Evolutionary conservation across 2,329 filamentous ascomycete species (phyloP).

Genomic region (Ascochyta pisi): DNA sequence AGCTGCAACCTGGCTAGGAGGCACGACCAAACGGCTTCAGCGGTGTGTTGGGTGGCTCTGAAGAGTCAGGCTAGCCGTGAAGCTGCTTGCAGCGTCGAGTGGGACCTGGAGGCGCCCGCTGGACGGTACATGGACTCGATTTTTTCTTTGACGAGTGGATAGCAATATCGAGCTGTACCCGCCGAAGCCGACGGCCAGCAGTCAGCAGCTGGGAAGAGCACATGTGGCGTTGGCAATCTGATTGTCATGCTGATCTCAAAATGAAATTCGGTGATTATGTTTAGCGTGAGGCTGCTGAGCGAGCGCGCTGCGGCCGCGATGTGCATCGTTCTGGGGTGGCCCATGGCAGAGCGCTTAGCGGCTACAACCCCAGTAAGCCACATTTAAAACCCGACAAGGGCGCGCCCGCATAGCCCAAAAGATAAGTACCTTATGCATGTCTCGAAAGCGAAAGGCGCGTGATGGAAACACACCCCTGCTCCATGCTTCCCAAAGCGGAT

Average conservation of each 20-base stretch:
- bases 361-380: conserved; percentile 10
- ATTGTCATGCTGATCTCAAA: conserved; percentile 3
- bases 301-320: conserved; percentile 16
- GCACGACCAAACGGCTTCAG: conserved; percentile 7
- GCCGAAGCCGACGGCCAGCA: conserved; percentile 6
- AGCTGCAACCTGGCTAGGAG: no score
- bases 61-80: conserved; percentile 7
- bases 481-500: conserved; percentile 12
- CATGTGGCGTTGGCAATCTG: conserved; percentile 5
- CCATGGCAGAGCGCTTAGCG: conserved; percentile 8
- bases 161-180: conserved; percentile 1
- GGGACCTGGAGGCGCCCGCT: conserved; percentile 6
- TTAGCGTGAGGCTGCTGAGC: conserved; percentile 22
- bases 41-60: conserved; percentile 18
- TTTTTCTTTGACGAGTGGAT: conserved; percentile 10
- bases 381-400: conserved; percentile 10
- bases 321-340: conserved; percentile 14
- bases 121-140: conserved; percentile 1
- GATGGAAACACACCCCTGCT: conserved; percentile 21
- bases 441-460: conserved; percentile 22
- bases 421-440: conserved; percentile 8
- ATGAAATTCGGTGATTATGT: conserved; percentile 3
- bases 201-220: conserved; percentile 2
- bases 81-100: conserved; percentile 13
- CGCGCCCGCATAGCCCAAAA: conserved; percentile 13